Conservation (phyloP, 179 eudicot species). For the Drosera spatulata region DNA sequence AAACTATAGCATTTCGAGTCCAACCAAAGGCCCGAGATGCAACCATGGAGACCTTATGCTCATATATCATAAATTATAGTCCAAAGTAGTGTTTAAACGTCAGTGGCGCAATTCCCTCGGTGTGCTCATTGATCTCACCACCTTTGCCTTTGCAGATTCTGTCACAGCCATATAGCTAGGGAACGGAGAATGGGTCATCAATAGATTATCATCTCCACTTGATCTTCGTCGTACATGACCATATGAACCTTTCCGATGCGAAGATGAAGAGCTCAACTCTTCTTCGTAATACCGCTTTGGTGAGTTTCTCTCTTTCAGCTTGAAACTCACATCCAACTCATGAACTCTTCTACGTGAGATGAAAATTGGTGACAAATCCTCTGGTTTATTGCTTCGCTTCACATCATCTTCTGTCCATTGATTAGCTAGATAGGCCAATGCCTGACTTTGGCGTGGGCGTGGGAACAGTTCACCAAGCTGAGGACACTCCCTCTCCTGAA, state of each 20-base stretch:
- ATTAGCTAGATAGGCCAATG: slow-evolving; percentile 21
- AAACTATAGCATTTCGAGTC: too few species aligned
- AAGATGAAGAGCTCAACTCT: slow-evolving; percentile 34
- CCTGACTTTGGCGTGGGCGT: slow-evolving; percentile 3
- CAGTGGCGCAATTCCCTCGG: slow-evolving; percentile 19
- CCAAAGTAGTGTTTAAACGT: too few species aligned
- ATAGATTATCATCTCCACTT: slow-evolving; percentile 25
- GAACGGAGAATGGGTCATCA: slow-evolving; percentile 28
- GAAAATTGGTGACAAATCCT: slow-evolving; percentile 9
- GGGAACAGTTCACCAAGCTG: too few species aligned
- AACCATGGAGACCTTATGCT: too few species aligned
- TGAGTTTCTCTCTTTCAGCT: slow-evolving; percentile 24
- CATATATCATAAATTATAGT: too few species aligned
- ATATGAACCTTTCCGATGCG: slow-evolving; percentile 67
- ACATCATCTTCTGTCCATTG: slow-evolving; percentile 19
- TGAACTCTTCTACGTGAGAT: slow-evolving; percentile 13
- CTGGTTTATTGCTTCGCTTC: slow-evolving; percentile 10
- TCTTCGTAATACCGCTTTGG: slow-evolving; percentile 29
- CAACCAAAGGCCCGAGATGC: too few species aligned
- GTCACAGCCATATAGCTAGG: slow-evolving; percentile 86
- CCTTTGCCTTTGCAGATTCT: slow-evolving; percentile 81
- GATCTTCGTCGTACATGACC: slow-evolving; percentile 27
- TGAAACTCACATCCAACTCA: slow-evolving; percentile 15
- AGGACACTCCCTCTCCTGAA: too few species aligned
- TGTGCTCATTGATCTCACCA: slow-evolving; percentile 65